Base-by-base conservation (phyloP, 495 filamentous ascomycete genomes). In the Aspergillus panamensis region DNA sequence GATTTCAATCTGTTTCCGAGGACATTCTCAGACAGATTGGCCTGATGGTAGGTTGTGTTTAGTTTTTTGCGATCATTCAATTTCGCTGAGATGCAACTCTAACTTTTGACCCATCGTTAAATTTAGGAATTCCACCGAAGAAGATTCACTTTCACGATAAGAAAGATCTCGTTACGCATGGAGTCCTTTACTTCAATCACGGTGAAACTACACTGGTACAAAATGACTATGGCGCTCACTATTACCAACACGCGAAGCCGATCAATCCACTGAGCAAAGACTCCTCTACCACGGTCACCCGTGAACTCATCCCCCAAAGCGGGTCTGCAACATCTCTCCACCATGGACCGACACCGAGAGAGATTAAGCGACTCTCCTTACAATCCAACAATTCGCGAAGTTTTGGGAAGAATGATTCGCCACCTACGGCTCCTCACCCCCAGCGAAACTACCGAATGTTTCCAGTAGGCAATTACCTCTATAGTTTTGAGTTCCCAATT, bases 401-500 rank as follows among this genome's bases (percentile, higher is more conserved):
- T 69, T 96, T 96, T 67, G 85, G 86, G 12, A 92, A 89, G 69
- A 89, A 86, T 19, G 91, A 97, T 17, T 73, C 81, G 0, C 78
- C 82, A 0, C 78, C 78, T 33, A 78, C 79, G 17, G 75, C 77
- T 16, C 74, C 81, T n/a, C 83, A 89, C 13, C 86, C 89, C 45
- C 89, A 90, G 56, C 94, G 91, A 64, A 92, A 92, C 32, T 96
- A 93, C 74, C 87, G 93, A 66, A 79, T 89, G 25, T 98, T 98
- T 68, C 82, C 83, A 8, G 90, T 94, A 8, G 94, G 94, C 48
- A 90, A 89, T 52, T 98, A 97, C 73, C 80, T 93, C 40, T 98
- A 98, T 73, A 87, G 88, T 51, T 98, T 98, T 59, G 94, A 98
- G 69, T 81, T 97, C 35, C 92, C 93, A 10, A 85, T 98, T 55